These are phyloP conservation scores for Pyracantha coccinea DNA, from an alignment of 331 rosid genomes.

Conservation along the genomic window DNA sequence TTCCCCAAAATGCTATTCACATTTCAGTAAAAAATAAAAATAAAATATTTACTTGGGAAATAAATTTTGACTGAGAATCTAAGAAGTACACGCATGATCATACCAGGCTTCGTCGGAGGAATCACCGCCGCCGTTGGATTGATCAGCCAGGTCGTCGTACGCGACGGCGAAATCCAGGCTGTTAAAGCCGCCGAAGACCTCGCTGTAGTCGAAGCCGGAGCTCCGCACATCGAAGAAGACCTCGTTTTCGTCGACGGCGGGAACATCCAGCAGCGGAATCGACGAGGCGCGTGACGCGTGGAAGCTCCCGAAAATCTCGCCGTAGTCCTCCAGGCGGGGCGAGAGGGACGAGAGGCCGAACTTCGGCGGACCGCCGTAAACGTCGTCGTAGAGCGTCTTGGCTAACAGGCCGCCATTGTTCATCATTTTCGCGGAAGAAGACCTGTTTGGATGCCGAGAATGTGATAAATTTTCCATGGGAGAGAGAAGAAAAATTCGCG, in stretches of 20 bases:
- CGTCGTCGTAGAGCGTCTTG: slow-evolving; percentile 66
- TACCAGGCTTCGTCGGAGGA: slow-evolving; percentile 86
- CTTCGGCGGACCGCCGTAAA: slow-evolving; percentile 84
- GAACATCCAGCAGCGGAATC: slow-evolving; percentile 87
- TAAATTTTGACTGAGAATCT: slow-evolving; percentile 9
- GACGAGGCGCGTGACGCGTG: slow-evolving; percentile 73
- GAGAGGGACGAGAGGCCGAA: slow-evolving; percentile 59
- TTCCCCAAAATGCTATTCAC: background rate
- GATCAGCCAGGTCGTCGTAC: slow-evolving; percentile 55
- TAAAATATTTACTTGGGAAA: background rate
- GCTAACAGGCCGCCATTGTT: slow-evolving; percentile 29
- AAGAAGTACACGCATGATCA: slow-evolving; percentile 10
- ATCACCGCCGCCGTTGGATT: slow-evolving; percentile 13
- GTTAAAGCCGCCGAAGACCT: slow-evolving; percentile 60
- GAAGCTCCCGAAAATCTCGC: slow-evolving; percentile 84
- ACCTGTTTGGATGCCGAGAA: slow-evolving; percentile 56
- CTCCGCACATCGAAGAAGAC: slow-evolving; percentile 60
- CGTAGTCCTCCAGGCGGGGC: slow-evolving; percentile 87
- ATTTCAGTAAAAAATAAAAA: background rate
- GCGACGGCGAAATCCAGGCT: slow-evolving; percentile 58
- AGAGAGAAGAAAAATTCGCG: slow-evolving; percentile 10
- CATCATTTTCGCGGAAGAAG: slow-evolving; percentile 45
- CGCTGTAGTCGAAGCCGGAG: slow-evolving; percentile 59
- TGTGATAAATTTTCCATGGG: slow-evolving; percentile 66
- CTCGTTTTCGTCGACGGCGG: slow-evolving; percentile 56